phyloP scores from a whole-genome alignment of 805 yeast species.

The Scheffersomyces coipomensis region DNA sequence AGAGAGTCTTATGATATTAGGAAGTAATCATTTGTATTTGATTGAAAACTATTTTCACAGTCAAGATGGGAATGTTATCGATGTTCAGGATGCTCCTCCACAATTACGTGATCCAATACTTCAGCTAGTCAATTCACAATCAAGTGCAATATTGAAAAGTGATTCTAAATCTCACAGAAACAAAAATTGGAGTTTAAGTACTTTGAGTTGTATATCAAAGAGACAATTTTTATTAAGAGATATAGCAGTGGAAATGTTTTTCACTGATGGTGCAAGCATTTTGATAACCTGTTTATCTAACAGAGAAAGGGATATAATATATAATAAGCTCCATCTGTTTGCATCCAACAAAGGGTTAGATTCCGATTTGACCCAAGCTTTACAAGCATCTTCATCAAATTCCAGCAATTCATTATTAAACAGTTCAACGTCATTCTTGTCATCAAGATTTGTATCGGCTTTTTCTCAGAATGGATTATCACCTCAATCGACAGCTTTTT shows the following conservation, averaged over 20 bases:
- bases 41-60: slow-evolving; percentile 68
- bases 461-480: slow-evolving; percentile 28
- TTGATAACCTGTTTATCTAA: slow-evolving; percentile 62
- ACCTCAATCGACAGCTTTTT: slow-evolving; percentile 14
- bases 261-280: slow-evolving; percentile 68
- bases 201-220: slow-evolving; percentile 64
- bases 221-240: slow-evolving; percentile 76
- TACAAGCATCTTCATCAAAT: slow-evolving; percentile 44
- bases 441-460: slow-evolving; percentile 31
- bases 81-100: slow-evolving; percentile 62
- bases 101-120: slow-evolving; percentile 67
- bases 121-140: slow-evolving; percentile 56
- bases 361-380: slow-evolving; percentile 51
- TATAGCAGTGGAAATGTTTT: slow-evolving; percentile 76
- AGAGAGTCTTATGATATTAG: slow-evolving; percentile 74
- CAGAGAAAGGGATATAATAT: slow-evolving; percentile 55
- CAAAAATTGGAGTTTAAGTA: slow-evolving; percentile 58
- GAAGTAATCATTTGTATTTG: slow-evolving; percentile 62
- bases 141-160: slow-evolving; percentile 22
- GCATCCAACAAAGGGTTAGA: slow-evolving; percentile 54
- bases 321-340: slow-evolving; percentile 45
- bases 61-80: slow-evolving; percentile 52
- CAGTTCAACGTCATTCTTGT: slow-evolving; percentile 26
- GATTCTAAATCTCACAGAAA: slow-evolving; percentile 42
- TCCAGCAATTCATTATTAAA: slow-evolving; percentile 36